Evolutionary conservation across 108 stramenopile species (phyloP), one percentile per base, ranked within the genome.

Genomic region (Nannochloropsis gaditana): DNA sequence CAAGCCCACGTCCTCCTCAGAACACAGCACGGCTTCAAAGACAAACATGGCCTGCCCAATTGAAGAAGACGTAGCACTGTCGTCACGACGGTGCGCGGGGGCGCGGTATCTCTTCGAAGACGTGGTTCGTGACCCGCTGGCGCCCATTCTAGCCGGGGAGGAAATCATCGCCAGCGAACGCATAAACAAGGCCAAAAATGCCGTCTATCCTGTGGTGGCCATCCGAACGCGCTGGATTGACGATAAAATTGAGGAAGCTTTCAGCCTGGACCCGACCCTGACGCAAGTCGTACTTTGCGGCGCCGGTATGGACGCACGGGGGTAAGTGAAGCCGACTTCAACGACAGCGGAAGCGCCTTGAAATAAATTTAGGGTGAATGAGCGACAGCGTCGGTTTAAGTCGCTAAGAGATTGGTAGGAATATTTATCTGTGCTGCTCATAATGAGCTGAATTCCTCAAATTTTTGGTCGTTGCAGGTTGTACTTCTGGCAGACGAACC

Each of bases 201-300:
- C 59, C 59, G 59, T 73, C 59, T 73, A 73, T n/a, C 59, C 59
- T 73, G 59, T 73, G 4, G 59, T 73, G 59, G 59, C 59, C 4
- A 73, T 73, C n/a, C 59, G 59, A 15, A 73, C 59, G 19, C 59
- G n/a, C n/a, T 73, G 59, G 59, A 73, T 73, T 15, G 59, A 73
- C 59, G n/a, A 73, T 73, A 73, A 73, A 73, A 73, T 73, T n/a
- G n/a, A 15, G n/a, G n/a, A 73, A n/a, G 59, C 59, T n/a, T 73
- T 73, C 19, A 73, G 2, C 3, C 19, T 6, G n/a, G 59, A 73
- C 59, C 59, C 59, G 8, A n/a, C 15, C 19, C 59, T 73, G 59
- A 73, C 59, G 59, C 59, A 73, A 73, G 59, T 73, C 19, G 59
- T 73, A n/a, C 59, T 73, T n/a, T 73, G 59, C n/a, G 59, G 59